phyloP scores from a whole-genome alignment of 345 rosid genomes.

The Lagerstroemia speciosa region DNA sequence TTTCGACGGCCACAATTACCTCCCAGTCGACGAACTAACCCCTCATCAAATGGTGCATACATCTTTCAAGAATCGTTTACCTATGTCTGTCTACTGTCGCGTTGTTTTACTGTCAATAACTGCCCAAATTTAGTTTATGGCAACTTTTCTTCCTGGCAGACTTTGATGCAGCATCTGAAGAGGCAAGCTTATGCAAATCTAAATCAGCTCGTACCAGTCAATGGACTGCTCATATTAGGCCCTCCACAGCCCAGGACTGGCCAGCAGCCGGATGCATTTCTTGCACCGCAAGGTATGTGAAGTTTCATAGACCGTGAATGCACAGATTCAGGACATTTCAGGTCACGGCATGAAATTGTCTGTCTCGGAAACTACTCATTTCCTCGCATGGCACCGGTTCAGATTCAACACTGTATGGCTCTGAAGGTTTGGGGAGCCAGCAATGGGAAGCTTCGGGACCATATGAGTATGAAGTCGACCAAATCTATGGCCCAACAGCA shows the following conservation, averaged over 20 bases:
- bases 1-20: slow-evolving; percentile 25
- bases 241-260: slow-evolving; percentile 25
- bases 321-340: background rate
- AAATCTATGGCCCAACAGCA: background rate
- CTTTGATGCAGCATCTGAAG: slow-evolving; percentile 29
- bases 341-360: too few species aligned
- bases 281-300: background rate
- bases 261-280: slow-evolving; percentile 4
- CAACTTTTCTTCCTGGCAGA: slow-evolving; percentile 15
- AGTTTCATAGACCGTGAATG: background rate
- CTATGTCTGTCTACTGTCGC: background rate
- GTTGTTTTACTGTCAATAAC: background rate
- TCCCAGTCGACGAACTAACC: slow-evolving; percentile 23
- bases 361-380: background rate
- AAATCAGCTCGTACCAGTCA: slow-evolving; percentile 8
- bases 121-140: background rate
- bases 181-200: slow-evolving; percentile 36
- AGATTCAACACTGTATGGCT: slow-evolving; percentile 5
- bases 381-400: background rate
- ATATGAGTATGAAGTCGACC: background rate
- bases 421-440: slow-evolving; percentile 1
- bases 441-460: slow-evolving; percentile 6
- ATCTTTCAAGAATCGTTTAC: slow-evolving; percentile 8
- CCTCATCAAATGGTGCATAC: slow-evolving; percentile 25
- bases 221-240: slow-evolving; percentile 9